Evolutionary conservation across 2,329 filamentous ascomycete species (phyloP), one percentile per base, ranked within the genome.

Genomic region (Aspergillus aculeatinus): DNA sequence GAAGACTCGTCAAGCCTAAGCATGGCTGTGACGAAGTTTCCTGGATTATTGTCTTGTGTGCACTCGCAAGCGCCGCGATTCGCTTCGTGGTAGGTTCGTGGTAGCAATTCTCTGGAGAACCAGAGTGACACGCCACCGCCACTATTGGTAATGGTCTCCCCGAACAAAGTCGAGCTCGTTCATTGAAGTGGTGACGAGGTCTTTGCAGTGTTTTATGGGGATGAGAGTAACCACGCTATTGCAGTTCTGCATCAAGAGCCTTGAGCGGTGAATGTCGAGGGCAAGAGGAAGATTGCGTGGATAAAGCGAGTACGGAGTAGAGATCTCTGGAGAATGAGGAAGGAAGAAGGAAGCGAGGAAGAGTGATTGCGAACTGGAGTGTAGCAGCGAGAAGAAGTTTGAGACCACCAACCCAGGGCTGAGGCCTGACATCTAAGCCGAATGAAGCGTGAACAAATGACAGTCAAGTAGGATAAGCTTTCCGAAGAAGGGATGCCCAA

Each of bases 381-480:
- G 39, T 19, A 19, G 39, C 39, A 44, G 39, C n/a, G 39, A 19
- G 39, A 14, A 44, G 39, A 44, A 16, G 39, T 44, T 44, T 19
- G 39, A 19, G 39, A 44, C 33, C 39, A 6, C 39, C 39, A 19
- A 12, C 39, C 16, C 39, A 12, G 12, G 33, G 14, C 33, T 35
- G 11, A 35, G 27, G 27, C 27, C 27, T 29, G 27, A 29, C 27
- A 29, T 29, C 7, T 29, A 29, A 9, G 27, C 27, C 7, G 7
- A 29, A 19, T 44, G 16, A n/a, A 44, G 39, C 5, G 16, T 44
- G 39, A 44, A 19, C 14, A 44, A 57, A 27, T 48, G 53, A 53
- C 42, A 35, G 29, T 14, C n/a, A 29, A 49, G 48, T 50, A 39
- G 52, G 60, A 57, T 59, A 57, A 57, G 57, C 42, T 62, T 50